Conservation (phyloP, 179 eudicot species). For the Beta corolliflora region DNA sequence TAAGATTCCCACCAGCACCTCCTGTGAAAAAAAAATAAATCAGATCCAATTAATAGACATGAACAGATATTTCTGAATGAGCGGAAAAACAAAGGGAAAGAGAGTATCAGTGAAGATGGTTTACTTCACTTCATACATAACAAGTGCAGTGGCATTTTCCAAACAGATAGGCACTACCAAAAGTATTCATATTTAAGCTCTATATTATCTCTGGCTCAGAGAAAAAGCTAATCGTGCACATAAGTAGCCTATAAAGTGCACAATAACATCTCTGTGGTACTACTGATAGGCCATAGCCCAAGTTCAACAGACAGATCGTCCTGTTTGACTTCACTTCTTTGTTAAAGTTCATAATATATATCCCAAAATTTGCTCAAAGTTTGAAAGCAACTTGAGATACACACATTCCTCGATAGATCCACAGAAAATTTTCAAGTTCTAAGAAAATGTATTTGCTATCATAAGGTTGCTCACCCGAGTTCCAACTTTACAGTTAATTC, state of each 20-base stretch:
- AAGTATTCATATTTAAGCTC: neutral
- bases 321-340: neutral
- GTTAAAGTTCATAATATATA: neutral
- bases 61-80: neutral
- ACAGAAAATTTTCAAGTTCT: neutral
- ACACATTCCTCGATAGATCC: neutral
- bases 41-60: neutral
- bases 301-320: neutral
- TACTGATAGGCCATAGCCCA: neutral
- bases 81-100: neutral
- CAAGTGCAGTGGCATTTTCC: neutral
- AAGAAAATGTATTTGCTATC: neutral
- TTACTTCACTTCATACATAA: neutral
- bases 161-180: neutral
- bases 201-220: neutral
- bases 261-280: neutral
- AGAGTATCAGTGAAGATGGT: neutral
- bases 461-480: slow-evolving; percentile 7
- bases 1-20: slow-evolving; percentile 29
- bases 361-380: neutral
- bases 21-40: slow-evolving; percentile 33
- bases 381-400: neutral
- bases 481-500: slow-evolving; percentile 1
- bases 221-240: neutral
- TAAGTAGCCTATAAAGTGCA: neutral